Percentiles rank a stretch among this genome's conserved stretches.
These are phyloP conservation scores for Talinum fruticosum DNA, from an alignment of 148 eudicot genomes.

Conservation along the genomic window DNA sequence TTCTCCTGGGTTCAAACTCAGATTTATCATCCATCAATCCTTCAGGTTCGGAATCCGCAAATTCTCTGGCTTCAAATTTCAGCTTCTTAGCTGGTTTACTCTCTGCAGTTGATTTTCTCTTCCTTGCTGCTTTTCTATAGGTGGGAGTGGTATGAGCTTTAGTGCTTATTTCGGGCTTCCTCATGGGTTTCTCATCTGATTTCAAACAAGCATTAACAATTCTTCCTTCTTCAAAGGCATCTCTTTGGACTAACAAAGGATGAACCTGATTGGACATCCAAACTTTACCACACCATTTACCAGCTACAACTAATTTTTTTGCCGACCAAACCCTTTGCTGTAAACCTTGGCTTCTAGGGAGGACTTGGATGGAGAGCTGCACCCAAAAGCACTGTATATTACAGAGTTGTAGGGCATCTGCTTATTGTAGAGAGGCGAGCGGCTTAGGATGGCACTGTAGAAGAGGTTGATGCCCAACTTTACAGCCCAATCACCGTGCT, in stretches of 20 bases:
- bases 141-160: slow-evolving; percentile 29
- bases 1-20: slow-evolving; percentile 34
- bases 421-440: slow-evolving; percentile 87
- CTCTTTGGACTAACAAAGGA: slow-evolving; percentile 60
- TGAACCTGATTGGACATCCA: slow-evolving; percentile 98
- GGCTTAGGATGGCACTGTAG: slow-evolving; percentile 84
- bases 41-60: slow-evolving; percentile 28
- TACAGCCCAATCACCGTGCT: slow-evolving; percentile 90
- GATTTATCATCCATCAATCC: slow-evolving; percentile 30
- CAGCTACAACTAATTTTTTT: slow-evolving; percentile 72
- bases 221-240: slow-evolving; percentile 43
- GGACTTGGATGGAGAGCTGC: slow-evolving; percentile 40
- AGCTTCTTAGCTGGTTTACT: slow-evolving; percentile 30
- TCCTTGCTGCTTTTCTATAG: slow-evolving; percentile 37
- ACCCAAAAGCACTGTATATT: slow-evolving; percentile 80
- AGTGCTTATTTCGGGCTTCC: slow-evolving; percentile 30
- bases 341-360: slow-evolving; percentile 24
- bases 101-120: slow-evolving; percentile 49
- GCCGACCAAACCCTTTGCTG: slow-evolving; percentile 51
- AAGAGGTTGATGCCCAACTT: slow-evolving; percentile 85
- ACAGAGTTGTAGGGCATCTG: slow-evolving; percentile 90
- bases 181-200: slow-evolving; percentile 39
- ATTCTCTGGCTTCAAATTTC: slow-evolving; percentile 36
- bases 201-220: slow-evolving; percentile 25
- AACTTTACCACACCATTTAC: slow-evolving; percentile 98